Conservation (phyloP, 2,329 filamentous ascomycete species). For the Talaromyces sp. region DNA sequence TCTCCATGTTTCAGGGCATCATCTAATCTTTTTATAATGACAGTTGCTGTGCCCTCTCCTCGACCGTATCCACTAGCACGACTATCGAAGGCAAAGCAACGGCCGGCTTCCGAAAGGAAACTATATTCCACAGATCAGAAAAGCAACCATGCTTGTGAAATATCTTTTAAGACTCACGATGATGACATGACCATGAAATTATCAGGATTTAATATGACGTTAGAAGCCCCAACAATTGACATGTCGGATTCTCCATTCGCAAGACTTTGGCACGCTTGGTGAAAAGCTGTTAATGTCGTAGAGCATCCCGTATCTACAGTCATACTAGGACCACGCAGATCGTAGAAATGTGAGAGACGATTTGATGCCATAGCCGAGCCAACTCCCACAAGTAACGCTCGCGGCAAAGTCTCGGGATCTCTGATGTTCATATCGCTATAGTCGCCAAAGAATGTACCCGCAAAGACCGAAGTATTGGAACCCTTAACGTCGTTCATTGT, state of each 20-base stretch:
- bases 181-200: background rate
- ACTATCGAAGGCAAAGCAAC: slow-evolving; percentile 29
- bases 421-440: slow-evolving; percentile 22
- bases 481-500: slow-evolving; percentile 27
- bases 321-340: slow-evolving; percentile 15
- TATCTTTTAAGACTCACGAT: background rate
- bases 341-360: slow-evolving; percentile 22
- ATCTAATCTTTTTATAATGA: slow-evolving; percentile 26
- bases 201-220: slow-evolving; percentile 13
- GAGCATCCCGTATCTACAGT: slow-evolving; percentile 21
- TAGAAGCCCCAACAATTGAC: slow-evolving; percentile 15
- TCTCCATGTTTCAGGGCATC: background rate
- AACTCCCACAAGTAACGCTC: slow-evolving; percentile 25
- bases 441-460: slow-evolving; percentile 29
- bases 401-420: slow-evolving; percentile 11
- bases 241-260: slow-evolving; percentile 5
- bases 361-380: slow-evolving; percentile 29
- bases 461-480: slow-evolving; percentile 32
- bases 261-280: slow-evolving; percentile 2
- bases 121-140: background rate
- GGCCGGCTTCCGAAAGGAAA: background rate
- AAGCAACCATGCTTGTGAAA: background rate
- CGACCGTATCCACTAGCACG: slow-evolving; percentile 61
- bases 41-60: slow-evolving; percentile 58
- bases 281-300: slow-evolving; percentile 7